Evolutionary conservation across 2,329 filamentous ascomycete species (phyloP), one percentile per base, ranked within the genome.

Genomic region (Aschersonia sp.): DNA sequence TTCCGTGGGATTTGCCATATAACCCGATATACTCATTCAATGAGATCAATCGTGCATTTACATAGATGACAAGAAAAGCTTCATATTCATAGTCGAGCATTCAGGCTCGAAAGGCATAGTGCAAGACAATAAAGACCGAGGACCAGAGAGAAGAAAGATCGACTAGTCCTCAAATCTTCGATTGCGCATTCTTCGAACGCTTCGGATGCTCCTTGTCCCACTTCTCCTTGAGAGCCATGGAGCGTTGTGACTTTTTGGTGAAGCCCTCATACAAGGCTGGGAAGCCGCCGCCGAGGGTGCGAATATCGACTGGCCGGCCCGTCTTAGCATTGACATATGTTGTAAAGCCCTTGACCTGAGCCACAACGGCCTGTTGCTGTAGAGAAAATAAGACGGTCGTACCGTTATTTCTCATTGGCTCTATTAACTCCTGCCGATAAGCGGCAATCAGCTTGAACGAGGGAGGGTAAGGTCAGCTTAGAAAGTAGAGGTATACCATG

Each of bases 301-400:
- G 39, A 32, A 52, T 47, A 33, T 52, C 49, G 6, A 51, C 40
- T 7, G 49, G 49, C 11, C 47, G 46, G 7, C 49, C 51, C 5
- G 51, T 51, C 42, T 47, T 49, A 2, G 35, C 42, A 41, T 47
- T n/a, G 6, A 51, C 32, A 30, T 43, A 52, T 2, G 51, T 49
- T 5, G 41, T 41, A 6, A 22, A 45, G 8, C 51, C 47, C 8
- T 37, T 30, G 46, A 46, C 45, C 30, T 51, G 11, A 7, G 49
- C 49, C 6, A 52, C 51, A 11, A 52, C 49, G 7, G 46, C 46
- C 35, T 52, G 51, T 45, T 52, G 51, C 47, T 52, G 29, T 6
- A 52, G 46, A 6, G 51, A 52, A 42, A 51, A 52, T 1, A 52
- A 44, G 5, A 43, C 35, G 5, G 46, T 46, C 9, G 44, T 46